Conservation (phyloP, 2,329 filamentous ascomycete species). For the Aureobasidium leucospermi region DNA sequence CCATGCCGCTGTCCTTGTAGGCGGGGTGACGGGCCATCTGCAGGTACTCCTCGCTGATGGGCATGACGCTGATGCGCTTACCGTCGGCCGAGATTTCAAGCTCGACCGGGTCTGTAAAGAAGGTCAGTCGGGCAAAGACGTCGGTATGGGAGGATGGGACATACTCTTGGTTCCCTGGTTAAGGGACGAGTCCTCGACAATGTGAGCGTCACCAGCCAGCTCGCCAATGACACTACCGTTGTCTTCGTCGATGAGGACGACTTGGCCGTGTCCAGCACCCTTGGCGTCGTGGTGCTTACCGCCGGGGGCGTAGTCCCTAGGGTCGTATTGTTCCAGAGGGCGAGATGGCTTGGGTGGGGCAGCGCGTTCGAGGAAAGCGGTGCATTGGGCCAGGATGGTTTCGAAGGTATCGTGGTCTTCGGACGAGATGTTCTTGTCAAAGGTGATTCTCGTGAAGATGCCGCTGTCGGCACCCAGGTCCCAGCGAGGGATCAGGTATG, state of each 20-base stretch:
- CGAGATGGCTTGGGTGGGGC: constrained; percentile 46
- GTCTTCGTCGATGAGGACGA: constrained; percentile 91
- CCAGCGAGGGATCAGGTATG: constrained; percentile 93
- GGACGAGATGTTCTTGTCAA: constrained; percentile 64
- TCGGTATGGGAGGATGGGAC: constrained; percentile 19
- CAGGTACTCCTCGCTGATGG: constrained; percentile 63
- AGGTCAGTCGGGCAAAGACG: not conserved
- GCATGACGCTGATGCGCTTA: constrained; percentile 60
- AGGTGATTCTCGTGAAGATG: constrained; percentile 89
- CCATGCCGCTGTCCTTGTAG: constrained; percentile 81
- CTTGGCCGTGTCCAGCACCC: constrained; percentile 55
- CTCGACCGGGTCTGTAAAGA: constrained; percentile 63
- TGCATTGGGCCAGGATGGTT: constrained; percentile 96
- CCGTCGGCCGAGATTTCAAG: constrained; percentile 66
- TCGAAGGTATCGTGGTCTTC: constrained; percentile 96
- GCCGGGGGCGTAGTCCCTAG: constrained; percentile 70
- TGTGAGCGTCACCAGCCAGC: constrained; percentile 70
- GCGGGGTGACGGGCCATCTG: constrained; percentile 76
- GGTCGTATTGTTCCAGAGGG: constrained; percentile 58
- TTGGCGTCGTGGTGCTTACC: constrained; percentile 47
- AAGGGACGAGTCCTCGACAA: constrained; percentile 69
- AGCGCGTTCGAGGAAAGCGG: constrained; percentile 83
- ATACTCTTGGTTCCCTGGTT: constrained; percentile 86
- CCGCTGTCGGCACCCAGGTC: constrained; percentile 82
- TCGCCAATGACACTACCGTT: constrained; percentile 94